Evolutionary conservation across 208 protist genomes (phyloP).

Genomic region (Leishmania turanica): DNA sequence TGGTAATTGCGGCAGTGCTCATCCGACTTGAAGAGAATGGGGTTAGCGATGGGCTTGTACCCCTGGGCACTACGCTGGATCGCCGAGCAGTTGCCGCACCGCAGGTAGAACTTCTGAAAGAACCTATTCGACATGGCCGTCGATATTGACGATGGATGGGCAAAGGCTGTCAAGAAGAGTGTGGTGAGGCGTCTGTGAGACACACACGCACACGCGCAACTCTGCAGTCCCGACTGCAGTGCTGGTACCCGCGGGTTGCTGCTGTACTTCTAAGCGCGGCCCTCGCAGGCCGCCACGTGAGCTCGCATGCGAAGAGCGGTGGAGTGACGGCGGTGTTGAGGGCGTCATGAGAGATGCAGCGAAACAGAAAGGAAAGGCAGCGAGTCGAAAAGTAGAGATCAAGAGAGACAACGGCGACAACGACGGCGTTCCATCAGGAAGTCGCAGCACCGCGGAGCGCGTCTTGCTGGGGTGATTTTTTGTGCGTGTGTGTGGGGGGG

Average conservation of each 20-base stretch:
- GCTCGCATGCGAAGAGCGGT: neutral
- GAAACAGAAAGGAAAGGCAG: slow-evolving; percentile 1
- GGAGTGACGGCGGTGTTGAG: neutral
- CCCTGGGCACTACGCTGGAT: slow-evolving; percentile 74
- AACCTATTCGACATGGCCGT: slow-evolving; percentile 75
- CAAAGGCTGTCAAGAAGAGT: neutral
- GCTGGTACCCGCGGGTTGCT: neutral
- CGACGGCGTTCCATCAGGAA: neutral
- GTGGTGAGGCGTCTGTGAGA: neutral
- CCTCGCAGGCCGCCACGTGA: neutral
- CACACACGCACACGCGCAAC: neutral
- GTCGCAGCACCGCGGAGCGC: neutral
- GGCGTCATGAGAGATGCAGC: neutral
- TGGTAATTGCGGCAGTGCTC: slow-evolving; percentile 82
- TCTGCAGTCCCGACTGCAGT: neutral
- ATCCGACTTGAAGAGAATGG: slow-evolving; percentile 88
- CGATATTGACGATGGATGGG: neutral
- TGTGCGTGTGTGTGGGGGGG: too few relatives aligned
- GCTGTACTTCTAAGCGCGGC: neutral
- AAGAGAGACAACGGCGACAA: neutral
- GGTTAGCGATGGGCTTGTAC: slow-evolving; percentile 85
- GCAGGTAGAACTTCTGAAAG: slow-evolving; percentile 79
- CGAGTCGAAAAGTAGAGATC: neutral
- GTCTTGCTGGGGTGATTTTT: neutral
- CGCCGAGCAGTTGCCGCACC: slow-evolving; percentile 66